Conservation (phyloP, 2,329 filamentous ascomycete genomes). For the Nothophoma quercina region DNA sequence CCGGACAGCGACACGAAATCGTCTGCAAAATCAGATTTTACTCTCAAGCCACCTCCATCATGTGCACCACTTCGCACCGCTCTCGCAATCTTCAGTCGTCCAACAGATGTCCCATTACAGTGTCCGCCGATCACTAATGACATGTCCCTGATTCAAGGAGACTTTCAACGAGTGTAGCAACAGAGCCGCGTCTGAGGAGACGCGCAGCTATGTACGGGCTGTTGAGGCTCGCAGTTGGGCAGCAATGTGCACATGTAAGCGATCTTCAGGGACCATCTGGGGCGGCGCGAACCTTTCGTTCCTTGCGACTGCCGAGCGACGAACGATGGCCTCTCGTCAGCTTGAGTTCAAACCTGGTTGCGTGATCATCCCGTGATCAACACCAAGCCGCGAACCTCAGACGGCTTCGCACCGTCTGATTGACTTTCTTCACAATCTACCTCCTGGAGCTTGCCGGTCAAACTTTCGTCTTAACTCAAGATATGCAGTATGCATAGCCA, state of each 20-base stretch:
- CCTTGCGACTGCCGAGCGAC: slow-evolving; percentile 7
- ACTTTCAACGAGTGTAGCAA: neutral
- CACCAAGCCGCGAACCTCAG: neutral
- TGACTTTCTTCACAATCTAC: neutral
- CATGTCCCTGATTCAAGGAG: neutral
- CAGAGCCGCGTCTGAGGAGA: neutral
- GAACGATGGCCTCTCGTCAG: slow-evolving; percentile 6
- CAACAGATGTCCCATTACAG: neutral
- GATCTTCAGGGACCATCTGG: slow-evolving; percentile 22
- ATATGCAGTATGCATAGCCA: neutral
- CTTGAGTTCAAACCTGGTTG: neutral
- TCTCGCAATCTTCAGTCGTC: neutral
- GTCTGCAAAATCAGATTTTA: slow-evolving; percentile 5
- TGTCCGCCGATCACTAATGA: neutral
- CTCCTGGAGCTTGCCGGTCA: neutral
- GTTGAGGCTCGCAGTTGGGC: slow-evolving; percentile 31
- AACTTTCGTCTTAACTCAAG: neutral
- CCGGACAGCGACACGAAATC: slow-evolving; percentile 11
- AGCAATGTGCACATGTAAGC: slow-evolving; percentile 22
- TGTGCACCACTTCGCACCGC: slow-evolving; percentile 4
- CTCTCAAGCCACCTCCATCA: slow-evolving; percentile 15
- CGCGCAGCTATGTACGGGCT: slow-evolving; percentile 10
- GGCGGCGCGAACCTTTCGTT: slow-evolving; percentile 25
- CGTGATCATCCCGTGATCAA: slow-evolving; percentile 8
- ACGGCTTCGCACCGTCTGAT: neutral